phyloP scores from a whole-genome alignment of 371 early-diverging fungal species.

The Saksenaea vasiformis region DNA sequence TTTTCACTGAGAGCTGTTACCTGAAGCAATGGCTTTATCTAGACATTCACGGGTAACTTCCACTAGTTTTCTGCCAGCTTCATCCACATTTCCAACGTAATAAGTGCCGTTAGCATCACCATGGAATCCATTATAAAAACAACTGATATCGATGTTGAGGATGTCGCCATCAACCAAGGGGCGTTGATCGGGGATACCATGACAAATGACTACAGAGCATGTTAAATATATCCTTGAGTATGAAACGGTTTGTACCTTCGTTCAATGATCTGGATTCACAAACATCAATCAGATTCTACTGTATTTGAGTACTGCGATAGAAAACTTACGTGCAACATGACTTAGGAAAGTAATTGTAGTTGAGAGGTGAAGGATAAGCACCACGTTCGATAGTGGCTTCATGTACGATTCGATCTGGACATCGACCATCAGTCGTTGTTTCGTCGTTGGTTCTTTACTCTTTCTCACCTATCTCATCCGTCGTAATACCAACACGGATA shows the following conservation, averaged over 20 bases:
- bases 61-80: constrained; percentile 70
- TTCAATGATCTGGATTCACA: constrained; percentile 51
- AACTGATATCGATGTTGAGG: constrained; percentile 89
- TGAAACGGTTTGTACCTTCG: constrained; percentile 36
- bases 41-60: constrained; percentile 79
- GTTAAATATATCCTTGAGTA: not conserved
- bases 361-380: constrained; percentile 94
- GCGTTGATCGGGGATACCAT: constrained; percentile 92
- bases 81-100: constrained; percentile 85
- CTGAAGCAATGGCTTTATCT: constrained; percentile 83
- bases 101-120: constrained; percentile 90
- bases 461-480: constrained; percentile 77
- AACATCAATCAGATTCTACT: not conserved
- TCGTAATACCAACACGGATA: constrained; percentile 86
- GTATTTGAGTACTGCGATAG: constrained; percentile 38
- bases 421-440: not conserved
- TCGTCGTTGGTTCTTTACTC: not conserved
- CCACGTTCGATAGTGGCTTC: constrained; percentile 85
- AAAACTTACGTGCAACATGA: constrained; percentile 86
- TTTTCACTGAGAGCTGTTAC: constrained; percentile 52
- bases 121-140: constrained; percentile 90
- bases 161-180: constrained; percentile 90
- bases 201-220: constrained; percentile 66
- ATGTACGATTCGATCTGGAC: constrained; percentile 80
- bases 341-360: constrained; percentile 92